Conservation (phyloP, 148 eudicot species). For the Heliosperma pusillum region DNA sequence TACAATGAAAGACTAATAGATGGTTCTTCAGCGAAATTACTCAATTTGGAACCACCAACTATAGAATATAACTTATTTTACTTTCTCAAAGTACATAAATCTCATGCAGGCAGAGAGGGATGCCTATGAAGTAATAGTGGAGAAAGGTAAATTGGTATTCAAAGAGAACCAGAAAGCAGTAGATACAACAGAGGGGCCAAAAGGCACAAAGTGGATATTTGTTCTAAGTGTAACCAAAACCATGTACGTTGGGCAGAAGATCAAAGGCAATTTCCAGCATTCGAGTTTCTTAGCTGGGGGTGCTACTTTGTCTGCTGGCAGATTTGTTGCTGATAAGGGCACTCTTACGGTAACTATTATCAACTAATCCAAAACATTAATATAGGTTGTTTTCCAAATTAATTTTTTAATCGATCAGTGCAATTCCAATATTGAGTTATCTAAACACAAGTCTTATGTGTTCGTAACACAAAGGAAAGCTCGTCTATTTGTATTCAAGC, state of each 20-base stretch:
- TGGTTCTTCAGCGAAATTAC: too few species aligned
- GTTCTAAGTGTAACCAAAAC: constrained; percentile 56
- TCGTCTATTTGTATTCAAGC: too few species aligned
- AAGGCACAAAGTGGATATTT: constrained; percentile 70
- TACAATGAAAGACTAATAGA: too few species aligned
- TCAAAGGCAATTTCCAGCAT: constrained; percentile 71
- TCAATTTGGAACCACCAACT: too few species aligned
- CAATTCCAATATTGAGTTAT: too few species aligned
- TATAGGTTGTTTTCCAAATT: too few species aligned
- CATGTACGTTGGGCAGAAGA: constrained; percentile 61
- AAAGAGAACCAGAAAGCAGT: constrained; percentile 38
- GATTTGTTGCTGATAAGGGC: constrained; percentile 56
- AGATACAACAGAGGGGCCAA: constrained; percentile 44
- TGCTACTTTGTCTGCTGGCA: constrained; percentile 77
- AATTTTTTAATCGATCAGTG: too few species aligned
- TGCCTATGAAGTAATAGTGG: constrained; percentile 53
- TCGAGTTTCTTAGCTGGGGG: constrained; percentile 88
- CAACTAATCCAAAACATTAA: too few species aligned
- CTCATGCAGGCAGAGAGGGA: constrained; percentile 54
- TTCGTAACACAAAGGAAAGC: too few species aligned
- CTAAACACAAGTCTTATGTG: too few species aligned
- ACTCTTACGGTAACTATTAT: constrained; percentile 56
- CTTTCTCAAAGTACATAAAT: too few species aligned
- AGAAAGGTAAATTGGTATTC: constrained; percentile 45
- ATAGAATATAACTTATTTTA: too few species aligned